phyloP scores from a whole-genome alignment of 2,329 filamentous ascomycete species.

The Claviceps maximensis region DNA sequence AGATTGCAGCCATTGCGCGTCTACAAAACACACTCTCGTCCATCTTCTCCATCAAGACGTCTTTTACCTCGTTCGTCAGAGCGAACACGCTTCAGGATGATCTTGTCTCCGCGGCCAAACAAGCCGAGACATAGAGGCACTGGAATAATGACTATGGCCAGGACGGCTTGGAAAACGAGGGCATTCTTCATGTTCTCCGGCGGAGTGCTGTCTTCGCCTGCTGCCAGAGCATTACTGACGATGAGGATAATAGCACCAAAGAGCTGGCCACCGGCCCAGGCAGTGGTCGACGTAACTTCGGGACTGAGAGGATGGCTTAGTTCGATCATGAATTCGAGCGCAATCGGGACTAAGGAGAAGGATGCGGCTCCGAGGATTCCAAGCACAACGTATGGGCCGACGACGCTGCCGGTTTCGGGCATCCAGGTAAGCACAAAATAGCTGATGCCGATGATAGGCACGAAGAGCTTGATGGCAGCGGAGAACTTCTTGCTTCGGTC shows the following conservation, averaged over 20 bases:
- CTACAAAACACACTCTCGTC: neutral
- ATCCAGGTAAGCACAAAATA: slow-evolving; percentile 79
- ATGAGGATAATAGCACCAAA: slow-evolving; percentile 77
- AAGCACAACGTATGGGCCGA: slow-evolving; percentile 62
- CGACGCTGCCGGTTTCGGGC: slow-evolving; percentile 42
- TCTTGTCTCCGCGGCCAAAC: slow-evolving; percentile 46
- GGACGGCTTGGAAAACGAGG: slow-evolving; percentile 65
- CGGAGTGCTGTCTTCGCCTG: slow-evolving; percentile 36
- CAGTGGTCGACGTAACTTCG: slow-evolving; percentile 70
- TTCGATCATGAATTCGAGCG: slow-evolving; percentile 76
- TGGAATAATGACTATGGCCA: slow-evolving; percentile 52
- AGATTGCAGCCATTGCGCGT: neutral
- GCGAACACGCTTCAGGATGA: slow-evolving; percentile 36
- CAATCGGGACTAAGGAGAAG: slow-evolving; percentile 72
- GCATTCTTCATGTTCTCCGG: slow-evolving; percentile 61
- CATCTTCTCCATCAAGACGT: neutral
- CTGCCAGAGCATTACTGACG: slow-evolving; percentile 62
- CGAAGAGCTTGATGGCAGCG: slow-evolving; percentile 54
- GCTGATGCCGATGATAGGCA: slow-evolving; percentile 58
- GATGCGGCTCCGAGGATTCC: slow-evolving; percentile 64
- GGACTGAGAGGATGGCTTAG: slow-evolving; percentile 77
- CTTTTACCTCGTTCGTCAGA: slow-evolving; percentile 23
- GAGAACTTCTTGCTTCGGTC: slow-evolving; percentile 77
- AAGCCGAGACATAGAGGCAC: slow-evolving; percentile 56
- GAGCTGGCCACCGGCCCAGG: slow-evolving; percentile 79